Conservation (phyloP, 2,329 filamentous ascomycete genomes). For the Trichoderma arundinaceum region DNA sequence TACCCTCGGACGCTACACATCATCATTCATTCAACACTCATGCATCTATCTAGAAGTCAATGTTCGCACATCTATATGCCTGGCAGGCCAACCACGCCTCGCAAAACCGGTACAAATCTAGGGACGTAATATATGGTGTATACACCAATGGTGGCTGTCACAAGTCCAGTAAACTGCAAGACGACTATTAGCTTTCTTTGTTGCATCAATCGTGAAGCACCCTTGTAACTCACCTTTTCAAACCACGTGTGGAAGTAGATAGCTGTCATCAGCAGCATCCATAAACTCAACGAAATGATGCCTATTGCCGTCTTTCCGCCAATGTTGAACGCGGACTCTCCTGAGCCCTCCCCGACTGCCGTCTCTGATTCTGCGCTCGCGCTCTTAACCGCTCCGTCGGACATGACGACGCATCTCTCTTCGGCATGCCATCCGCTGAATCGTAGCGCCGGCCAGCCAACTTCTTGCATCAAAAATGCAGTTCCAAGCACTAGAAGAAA, state of each 20-base stretch:
- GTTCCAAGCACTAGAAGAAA: slow-evolving; percentile 89
- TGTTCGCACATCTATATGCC: slow-evolving; percentile 50
- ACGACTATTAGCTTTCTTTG: slow-evolving; percentile 36
- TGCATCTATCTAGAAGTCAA: background rate
- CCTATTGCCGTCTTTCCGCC: slow-evolving; percentile 62
- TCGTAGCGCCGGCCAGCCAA: slow-evolving; percentile 62
- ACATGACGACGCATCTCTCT: slow-evolving; percentile 68
- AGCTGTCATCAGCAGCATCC: slow-evolving; percentile 99
- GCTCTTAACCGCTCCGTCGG: slow-evolving; percentile 68
- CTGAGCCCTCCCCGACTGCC: slow-evolving; percentile 36
- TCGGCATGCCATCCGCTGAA: slow-evolving; percentile 55
- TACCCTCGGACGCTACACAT: background rate
- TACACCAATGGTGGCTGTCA: slow-evolving; percentile 54
- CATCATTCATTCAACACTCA: background rate
- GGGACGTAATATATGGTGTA: slow-evolving; percentile 60
- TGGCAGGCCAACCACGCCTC: slow-evolving; percentile 56
- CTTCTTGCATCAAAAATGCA: slow-evolving; percentile 80
- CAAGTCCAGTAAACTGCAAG: slow-evolving; percentile 58
- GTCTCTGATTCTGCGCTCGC: slow-evolving; percentile 55
- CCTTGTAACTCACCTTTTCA: slow-evolving; percentile 75
- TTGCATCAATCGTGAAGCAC: background rate
- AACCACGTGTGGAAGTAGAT: slow-evolving; percentile 99
- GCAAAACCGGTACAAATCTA: slow-evolving; percentile 54
- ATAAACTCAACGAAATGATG: slow-evolving; percentile 76
- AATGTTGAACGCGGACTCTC: slow-evolving; percentile 48